Base-by-base conservation (phyloP, 2,329 filamentous ascomycete genomes). In the Westerdykella aurantiaca region DNA sequence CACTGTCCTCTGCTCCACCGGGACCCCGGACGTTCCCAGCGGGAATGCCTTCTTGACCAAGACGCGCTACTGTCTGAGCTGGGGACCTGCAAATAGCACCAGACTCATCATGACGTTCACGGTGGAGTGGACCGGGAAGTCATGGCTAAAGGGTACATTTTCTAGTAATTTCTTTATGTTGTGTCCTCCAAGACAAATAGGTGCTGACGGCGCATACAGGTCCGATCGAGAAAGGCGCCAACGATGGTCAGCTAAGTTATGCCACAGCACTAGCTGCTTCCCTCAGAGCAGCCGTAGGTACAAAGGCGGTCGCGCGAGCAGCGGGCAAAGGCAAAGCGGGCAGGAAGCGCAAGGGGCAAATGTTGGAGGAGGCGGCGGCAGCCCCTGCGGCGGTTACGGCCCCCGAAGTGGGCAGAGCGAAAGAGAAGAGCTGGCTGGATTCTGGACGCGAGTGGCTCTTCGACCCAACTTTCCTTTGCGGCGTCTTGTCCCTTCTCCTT, bases 41-140 rank as follows among this genome's bases (percentile, higher is more conserved):
- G 93, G 93, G 29, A 95, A 89, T 61, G 80, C 95, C 3, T 98
- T 98, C 62, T 79, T 80, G 31, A 86, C 88, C 37, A 97, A 96
- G 69, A 98, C 93, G 3, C 87, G 86, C 56, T 98, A 97, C 61
- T 95, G 94, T 60, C 75, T 98, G 17, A 87, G 87, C 41, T 98
- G 93, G 93, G 89, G 83, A 4, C 82, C 93, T 40, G 84, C 83
- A 49, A 95, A 95, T 58, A 74, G 81, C 33, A 98, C 94, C 1
- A 80, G 89, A 22, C 72, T 98, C 23, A 81, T 93, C 49, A 85
- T 91, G 71, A 96, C 85, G 53, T 96, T 88, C 65, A 85, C 82
- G 2, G 86, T 96, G 35, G 94, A 98, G 61, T 98, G 94, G 94
- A 84, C 85, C 3, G 90, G 90, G 56, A 98, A 97, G 76, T 96